Evolutionary conservation across 2,329 filamentous ascomycete species (phyloP).

Genomic region (Colletotrichum paranaense): DNA sequence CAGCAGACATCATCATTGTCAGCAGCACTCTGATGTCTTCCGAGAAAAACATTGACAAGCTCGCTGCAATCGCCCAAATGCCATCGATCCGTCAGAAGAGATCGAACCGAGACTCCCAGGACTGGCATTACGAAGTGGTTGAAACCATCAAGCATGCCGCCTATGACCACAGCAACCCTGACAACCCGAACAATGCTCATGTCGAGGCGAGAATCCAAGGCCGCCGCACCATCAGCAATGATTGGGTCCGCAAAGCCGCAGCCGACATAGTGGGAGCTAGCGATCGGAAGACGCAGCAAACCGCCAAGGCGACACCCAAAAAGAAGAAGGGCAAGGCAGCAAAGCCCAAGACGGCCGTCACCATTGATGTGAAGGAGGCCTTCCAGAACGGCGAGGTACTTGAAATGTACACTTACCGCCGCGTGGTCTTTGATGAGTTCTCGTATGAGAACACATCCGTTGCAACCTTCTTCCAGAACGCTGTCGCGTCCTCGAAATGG

Average conservation of each 20-base stretch:
- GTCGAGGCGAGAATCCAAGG: neutral
- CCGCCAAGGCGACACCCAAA: conserved; percentile 11
- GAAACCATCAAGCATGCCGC: neutral
- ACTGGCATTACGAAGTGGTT: conserved; percentile 19
- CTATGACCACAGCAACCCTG: conserved; percentile 7
- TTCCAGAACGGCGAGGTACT: conserved; percentile 41
- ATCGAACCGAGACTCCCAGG: conserved; percentile 2
- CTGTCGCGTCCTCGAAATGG: conserved; percentile 51
- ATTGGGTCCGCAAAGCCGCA: neutral
- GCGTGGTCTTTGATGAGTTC: conserved; percentile 57
- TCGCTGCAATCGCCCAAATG: conserved; percentile 27
- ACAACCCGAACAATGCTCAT: neutral
- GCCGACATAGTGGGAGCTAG: conserved; percentile 22
- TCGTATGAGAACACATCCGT: conserved; percentile 49
- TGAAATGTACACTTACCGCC: conserved; percentile 50
- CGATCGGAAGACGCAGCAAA: conserved; percentile 17
- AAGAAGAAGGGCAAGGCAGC: neutral
- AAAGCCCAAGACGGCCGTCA: neutral
- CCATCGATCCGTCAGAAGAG: conserved; percentile 6
- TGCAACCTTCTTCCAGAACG: conserved; percentile 47
- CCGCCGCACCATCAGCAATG: neutral
- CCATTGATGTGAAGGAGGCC: neutral
- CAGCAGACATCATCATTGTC: conserved; percentile 52
- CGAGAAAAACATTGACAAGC: conserved; percentile 10
- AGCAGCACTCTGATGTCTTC: conserved; percentile 34